A percentile compares a stretch with the other conserved stretches of the same genome.
These are phyloP conservation scores for Glycyrrhiza uralensis DNA, from an alignment of 306 rosid genomes.

Conservation along the genomic window DNA sequence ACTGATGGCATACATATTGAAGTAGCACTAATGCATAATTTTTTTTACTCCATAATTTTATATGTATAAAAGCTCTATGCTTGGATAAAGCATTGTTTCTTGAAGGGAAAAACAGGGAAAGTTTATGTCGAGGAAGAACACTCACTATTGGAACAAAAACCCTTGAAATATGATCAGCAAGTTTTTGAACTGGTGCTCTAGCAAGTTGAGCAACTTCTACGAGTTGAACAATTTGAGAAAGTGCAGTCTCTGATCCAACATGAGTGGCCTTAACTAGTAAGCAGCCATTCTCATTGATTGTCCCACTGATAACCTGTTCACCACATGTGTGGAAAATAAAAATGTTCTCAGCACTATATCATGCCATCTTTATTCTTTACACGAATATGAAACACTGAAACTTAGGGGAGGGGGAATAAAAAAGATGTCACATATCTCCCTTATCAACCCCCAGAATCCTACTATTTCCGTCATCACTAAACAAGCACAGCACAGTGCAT, in stretches of 20 bases:
- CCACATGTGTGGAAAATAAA: no score
- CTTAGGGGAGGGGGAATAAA: not conserved
- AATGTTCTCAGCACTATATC: not conserved
- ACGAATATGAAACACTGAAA: not conserved
- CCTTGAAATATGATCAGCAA: slow-evolving; percentile 75
- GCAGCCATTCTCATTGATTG: slow-evolving; percentile 80
- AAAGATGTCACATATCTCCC: not conserved
- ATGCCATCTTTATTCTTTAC: not conserved
- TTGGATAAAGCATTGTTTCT: not conserved
- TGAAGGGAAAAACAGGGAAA: not conserved
- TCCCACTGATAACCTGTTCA: slow-evolving; percentile 86
- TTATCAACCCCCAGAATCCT: not conserved
- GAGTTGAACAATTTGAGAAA: slow-evolving; percentile 85
- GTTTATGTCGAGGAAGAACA: not conserved
- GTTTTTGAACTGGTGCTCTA: slow-evolving; percentile 81
- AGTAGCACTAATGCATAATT: not conserved
- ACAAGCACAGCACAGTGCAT: not conserved
- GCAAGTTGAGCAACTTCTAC: slow-evolving; percentile 91
- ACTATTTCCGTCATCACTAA: not conserved
- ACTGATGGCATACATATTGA: not conserved
- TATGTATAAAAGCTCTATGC: not conserved
- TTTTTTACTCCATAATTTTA: slow-evolving; percentile 1
- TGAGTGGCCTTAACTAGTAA: slow-evolving; percentile 67
- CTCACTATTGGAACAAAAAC: slow-evolving; percentile 85
- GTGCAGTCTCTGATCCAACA: slow-evolving; percentile 82